Conservation (phyloP, 2,329 filamentous ascomycete species). For the Alternaria arbusti region DNA sequence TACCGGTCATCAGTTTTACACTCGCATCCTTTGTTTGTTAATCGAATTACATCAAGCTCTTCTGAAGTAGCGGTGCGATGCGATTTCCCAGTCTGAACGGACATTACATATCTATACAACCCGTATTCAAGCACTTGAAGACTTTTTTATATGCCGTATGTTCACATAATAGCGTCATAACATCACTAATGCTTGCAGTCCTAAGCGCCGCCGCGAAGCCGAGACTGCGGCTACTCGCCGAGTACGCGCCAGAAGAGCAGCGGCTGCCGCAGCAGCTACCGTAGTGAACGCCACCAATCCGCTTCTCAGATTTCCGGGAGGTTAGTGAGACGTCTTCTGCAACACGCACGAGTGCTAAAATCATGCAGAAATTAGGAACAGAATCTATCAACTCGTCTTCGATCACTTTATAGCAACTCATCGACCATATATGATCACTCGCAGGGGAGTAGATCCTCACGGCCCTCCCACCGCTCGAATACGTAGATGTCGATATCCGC, state of each 20-base stretch:
- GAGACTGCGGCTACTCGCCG: background rate
- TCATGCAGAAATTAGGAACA: background rate
- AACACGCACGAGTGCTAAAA: background rate
- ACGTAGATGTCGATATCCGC: accelerated
- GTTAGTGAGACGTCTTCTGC: background rate
- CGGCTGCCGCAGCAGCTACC: background rate
- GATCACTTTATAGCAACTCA: background rate
- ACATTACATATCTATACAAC: background rate
- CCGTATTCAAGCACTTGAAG: background rate
- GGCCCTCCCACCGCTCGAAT: background rate
- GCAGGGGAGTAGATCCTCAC: background rate
- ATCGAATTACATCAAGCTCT: background rate
- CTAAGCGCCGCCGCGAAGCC: background rate
- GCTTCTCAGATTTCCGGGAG: background rate
- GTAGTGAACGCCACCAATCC: background rate
- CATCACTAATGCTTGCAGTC: background rate
- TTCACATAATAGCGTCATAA: background rate
- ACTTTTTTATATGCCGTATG: background rate
- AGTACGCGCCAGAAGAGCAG: background rate
- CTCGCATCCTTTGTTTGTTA: background rate
- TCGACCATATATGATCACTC: background rate
- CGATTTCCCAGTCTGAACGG: background rate
- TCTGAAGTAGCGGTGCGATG: background rate
- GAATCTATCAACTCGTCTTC: background rate
- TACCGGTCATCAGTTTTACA: background rate